Evolutionary conservation across 2,329 filamentous ascomycete genomes (phyloP), one percentile per base, ranked within the genome.

Genomic region (Fusarium mundagurra): DNA sequence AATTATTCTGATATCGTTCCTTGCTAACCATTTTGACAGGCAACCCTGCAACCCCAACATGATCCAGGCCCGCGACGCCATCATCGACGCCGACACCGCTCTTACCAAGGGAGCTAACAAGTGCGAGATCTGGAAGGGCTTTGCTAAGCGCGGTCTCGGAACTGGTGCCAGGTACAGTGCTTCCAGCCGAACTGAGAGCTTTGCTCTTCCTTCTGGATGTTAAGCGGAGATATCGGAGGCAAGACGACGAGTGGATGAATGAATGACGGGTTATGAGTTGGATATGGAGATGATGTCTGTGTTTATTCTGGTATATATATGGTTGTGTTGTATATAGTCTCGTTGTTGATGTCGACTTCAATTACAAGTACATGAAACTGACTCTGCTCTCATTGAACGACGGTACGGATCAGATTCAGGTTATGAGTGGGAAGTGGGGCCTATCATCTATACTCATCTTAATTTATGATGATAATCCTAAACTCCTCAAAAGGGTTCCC

Each of bases 41-140:
- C 88, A 90, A 82, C 88, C 88, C 22, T 90, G 88, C 81, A 86
- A 84, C 74, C 88, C 88, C 34, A 88, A 83, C 59, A 87, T 90
- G 64, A 80, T 89, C 17, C 83, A 85, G 61, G 87, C 87, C 3
- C 83, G 88, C 34, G 84, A 89, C 63, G 87, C 87, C 24, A 90
- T 90, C 71, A 75, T 90, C 29, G 88, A 90, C 65, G 88, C 88
- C 0, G 88, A 90, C 76, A 79, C 79, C 39, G 84, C 84, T 8
- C 81, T 90, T 14, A 90, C 88, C 3, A 84, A 83, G 2, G 88
- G 88, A 6, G 78, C 75, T 17, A 90, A 90, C 78, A 67, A 75
- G 18, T 90, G 88, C 61, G 83, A 84, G 72, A 80, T 90, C 67
- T 90, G 88, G 88, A 86, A 74, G 20, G 88, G 76, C 0, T 90